Evolutionary conservation across 140 eudicot species (phyloP), one percentile per base, ranked within the genome.

Genomic region (Senecio squalidus): DNA sequence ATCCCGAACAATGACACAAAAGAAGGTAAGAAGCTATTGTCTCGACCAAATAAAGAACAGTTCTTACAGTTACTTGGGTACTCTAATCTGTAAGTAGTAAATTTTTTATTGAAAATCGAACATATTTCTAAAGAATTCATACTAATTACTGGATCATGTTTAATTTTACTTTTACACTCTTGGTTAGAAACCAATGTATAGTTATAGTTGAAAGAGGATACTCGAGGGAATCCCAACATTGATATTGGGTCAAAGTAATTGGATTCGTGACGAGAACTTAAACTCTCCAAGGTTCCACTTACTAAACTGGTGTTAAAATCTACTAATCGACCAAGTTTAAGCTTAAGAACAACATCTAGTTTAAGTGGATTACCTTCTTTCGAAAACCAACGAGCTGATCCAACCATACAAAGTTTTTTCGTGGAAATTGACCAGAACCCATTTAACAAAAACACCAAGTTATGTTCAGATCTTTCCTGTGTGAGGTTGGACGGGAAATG

Each of bases 351-450:
- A 44, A 71, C 95, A 5, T 76, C 83, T 24, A 75, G 75, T 54
- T 67, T 51, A 14, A 74, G 17, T 7, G 26, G 14, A 11, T 56
- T 56, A 27, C 80, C 80, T 59, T 34, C 58, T 18, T 54, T 69
- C n/a, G 69, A 52, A 33, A 2, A 58, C 81, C 77, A 69, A 33
- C 45, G 7, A 36, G 81, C 72, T 9, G 94, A 83, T 55, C 96
- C 96, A n/a, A 83, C 84, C 88, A 83, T 64, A 62, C 96, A 87
- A 9, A 81, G 74, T 72, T 57, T 83, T 59, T 57, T 45, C 0
- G 82, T 74, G 11, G 70, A 30, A 29, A 68, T 81, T 16, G 89
- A 77, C 96, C 89, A 87, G 75, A 77, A 83, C 29, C 96, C 96
- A 40, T 69, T 64, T 9, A 87, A 41, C 31, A 29, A 1, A 48